Conservation (phyloP, 2,329 filamentous ascomycete genomes). For the Calycina herbarum region DNA sequence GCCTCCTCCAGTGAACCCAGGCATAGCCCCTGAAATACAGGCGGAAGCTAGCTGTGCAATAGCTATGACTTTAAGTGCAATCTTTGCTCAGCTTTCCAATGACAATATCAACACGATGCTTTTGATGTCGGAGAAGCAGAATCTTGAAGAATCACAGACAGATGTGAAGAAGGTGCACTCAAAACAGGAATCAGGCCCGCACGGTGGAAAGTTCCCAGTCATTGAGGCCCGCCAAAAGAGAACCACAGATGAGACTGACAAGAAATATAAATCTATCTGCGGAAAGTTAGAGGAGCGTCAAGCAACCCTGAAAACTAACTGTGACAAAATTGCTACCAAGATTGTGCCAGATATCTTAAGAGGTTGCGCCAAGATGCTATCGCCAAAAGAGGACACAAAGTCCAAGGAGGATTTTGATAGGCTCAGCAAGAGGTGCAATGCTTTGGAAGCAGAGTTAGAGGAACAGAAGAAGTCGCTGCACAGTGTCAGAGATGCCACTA, state of each 20-base stretch:
- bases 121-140: not conserved
- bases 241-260: not conserved
- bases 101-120: not conserved
- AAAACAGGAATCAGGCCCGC: not conserved
- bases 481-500: not conserved
- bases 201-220: not conserved
- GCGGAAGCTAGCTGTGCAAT: not conserved
- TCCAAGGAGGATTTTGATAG: not conserved
- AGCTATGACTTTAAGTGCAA: not conserved
- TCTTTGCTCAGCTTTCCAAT: not conserved
- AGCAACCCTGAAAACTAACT: not conserved
- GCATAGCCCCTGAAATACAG: not conserved
- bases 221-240: not conserved
- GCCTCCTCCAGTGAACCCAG: not conserved
- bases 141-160: not conserved
- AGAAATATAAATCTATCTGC: not conserved
- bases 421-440: not conserved
- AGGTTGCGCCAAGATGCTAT: not conserved
- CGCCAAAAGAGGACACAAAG: not conserved
- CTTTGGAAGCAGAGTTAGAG: not conserved
- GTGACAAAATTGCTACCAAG: not conserved
- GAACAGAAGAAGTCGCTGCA: not conserved
- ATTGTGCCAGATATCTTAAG: not conserved
- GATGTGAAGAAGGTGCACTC: not conserved
- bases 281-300: not conserved